Base-by-base conservation (phyloP, 495 filamentous ascomycete species). In the Tuber umbilicatum region DNA sequence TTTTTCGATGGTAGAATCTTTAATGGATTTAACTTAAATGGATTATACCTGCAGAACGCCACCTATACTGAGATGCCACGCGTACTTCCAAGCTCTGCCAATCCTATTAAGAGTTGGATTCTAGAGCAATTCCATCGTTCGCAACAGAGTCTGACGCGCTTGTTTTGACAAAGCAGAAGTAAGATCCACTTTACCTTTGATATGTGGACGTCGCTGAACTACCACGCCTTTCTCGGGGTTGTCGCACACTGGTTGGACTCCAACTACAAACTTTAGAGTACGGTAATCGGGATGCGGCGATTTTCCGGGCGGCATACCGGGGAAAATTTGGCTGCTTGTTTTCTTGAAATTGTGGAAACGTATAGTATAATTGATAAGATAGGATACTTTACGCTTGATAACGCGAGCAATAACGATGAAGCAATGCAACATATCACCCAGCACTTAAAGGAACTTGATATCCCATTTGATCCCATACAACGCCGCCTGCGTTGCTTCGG, bases 331-430 rank as follows among this genome's bases (percentile, higher is more conserved):
- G 70, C 72, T 9, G 19, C 42, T 9, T 19, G 42, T 37, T 45
- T 81, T 41, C 72, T 67, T 41, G 50, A 69, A 5, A 67, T 77
- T 35, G 21, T 78, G 0, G 19, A 74, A n/a, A 41, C 76, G 5
- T 80, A 74, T 31, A 69, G 71, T 17, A 81, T 82, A 21, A 42
- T 23, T 1, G n/a, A 75, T 0, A 50, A 45, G 37, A 68, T 82
- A 43, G 73, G 75, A 6, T 80, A 77, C 23, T 80, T 78, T 50
- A 74, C 47, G 5, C 41, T 76, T 1, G 81, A 81, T 60, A 82
- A 82, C 64, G 50, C 74, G 1, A 40, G 1, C 21, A 80, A 74
- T 31, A 80, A 80, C 50, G 71, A 80, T 70, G 74, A 71, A 19
- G 40, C 73, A 27, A 35, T 80, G n/a, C n/a, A 47, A 6, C 27